Evolutionary conservation across 306 rosid species (phyloP).

Genomic region (Arachis hypogaea): DNA sequence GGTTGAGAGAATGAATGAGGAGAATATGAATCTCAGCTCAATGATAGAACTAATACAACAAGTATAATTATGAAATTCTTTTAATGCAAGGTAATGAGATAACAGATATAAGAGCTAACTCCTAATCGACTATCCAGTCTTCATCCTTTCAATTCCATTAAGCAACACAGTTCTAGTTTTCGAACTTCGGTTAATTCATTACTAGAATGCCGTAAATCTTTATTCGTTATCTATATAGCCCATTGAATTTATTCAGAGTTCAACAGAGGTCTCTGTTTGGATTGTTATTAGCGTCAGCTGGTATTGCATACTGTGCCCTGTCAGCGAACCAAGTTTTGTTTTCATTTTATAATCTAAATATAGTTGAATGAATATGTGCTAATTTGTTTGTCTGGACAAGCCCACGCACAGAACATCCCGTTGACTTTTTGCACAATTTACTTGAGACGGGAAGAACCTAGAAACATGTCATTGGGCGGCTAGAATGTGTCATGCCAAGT

Average conservation of each 20-base stretch:
- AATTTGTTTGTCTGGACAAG: slow-evolving; percentile 11
- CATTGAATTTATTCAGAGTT: slow-evolving; percentile 7
- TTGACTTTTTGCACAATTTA: slow-evolving; percentile 10
- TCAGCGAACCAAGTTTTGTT: slow-evolving; percentile 5
- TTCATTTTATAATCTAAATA: slow-evolving; percentile 16
- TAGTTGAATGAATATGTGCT: background rate
- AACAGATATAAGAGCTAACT: no score
- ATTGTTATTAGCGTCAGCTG: slow-evolving; percentile 21
- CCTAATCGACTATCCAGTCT: no score
- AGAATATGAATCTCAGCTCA: no score
- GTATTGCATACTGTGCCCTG: background rate
- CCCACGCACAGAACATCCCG: background rate
- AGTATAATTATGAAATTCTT: no score
- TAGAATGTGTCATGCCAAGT: slow-evolving; percentile 9
- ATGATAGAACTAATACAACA: no score
- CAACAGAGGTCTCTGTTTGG: slow-evolving; percentile 2
- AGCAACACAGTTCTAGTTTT: slow-evolving; percentile 19
- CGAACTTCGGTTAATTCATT: slow-evolving; percentile 25
- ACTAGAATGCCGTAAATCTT: slow-evolving; percentile 26
- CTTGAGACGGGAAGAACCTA: slow-evolving; percentile 5
- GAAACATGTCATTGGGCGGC: background rate
- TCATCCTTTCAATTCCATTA: background rate
- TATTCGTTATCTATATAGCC: slow-evolving; percentile 10
- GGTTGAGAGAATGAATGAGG: no score
- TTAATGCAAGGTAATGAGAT: no score